These are phyloP conservation scores for Entrophospora sp. DNA, from an alignment of 192 early-diverging fungal species.

Conservation along the genomic window DNA sequence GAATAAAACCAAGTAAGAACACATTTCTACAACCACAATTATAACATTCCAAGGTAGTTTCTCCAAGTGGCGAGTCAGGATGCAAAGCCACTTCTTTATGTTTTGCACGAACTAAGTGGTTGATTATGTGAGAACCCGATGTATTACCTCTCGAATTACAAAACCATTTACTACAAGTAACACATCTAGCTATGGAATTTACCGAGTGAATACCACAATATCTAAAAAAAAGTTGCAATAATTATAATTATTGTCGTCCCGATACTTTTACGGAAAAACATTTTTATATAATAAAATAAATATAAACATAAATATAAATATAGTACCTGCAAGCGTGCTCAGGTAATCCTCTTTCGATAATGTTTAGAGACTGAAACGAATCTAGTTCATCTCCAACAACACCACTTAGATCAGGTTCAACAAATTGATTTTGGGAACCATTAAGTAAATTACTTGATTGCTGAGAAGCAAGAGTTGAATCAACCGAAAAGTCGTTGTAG, in stretches of 20 bases:
- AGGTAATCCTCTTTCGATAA: constrained; percentile 52
- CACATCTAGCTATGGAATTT: constrained; percentile 83
- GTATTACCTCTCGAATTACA: constrained; percentile 89
- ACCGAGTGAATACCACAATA: constrained; percentile 93
- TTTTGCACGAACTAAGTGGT: constrained; percentile 83
- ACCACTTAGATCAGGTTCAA: constrained; percentile 43
- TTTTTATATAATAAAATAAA: not conserved
- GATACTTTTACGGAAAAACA: no score
- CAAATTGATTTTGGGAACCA: constrained; percentile 21
- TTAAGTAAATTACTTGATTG: constrained; percentile 34
- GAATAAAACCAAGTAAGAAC: constrained; percentile 96
- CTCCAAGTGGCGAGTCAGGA: constrained; percentile 86
- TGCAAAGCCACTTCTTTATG: constrained; percentile 95
- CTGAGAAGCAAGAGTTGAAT: constrained; percentile 24
- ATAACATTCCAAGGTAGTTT: constrained; percentile 94
- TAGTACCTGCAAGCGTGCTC: constrained; percentile 65
- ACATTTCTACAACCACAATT: constrained; percentile 93
- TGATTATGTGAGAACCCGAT: constrained; percentile 91
- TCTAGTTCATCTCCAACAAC: constrained; percentile 42
- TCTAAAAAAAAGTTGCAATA: constrained; percentile 23
- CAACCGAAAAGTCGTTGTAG: constrained; percentile 44
- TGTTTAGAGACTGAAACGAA: constrained; percentile 38
- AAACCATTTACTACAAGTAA: constrained; percentile 91
- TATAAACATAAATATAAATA: not conserved
- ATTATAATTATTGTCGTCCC: not conserved